phyloP scores from a whole-genome alignment of 495 filamentous ascomycete species.

The Podospora didyma region DNA sequence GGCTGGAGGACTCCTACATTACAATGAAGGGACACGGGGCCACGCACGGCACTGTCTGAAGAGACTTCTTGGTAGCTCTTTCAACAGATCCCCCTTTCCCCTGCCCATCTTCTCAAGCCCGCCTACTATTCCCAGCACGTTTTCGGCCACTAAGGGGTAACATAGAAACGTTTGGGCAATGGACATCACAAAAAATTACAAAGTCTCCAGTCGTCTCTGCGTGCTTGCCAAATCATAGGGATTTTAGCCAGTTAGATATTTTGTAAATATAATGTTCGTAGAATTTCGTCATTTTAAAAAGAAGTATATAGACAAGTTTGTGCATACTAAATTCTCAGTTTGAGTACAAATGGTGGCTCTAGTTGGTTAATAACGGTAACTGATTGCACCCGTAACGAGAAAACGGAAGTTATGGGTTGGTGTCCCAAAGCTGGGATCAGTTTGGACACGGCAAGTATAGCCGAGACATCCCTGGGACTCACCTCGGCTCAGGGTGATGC shows the following conservation, averaged over 20 bases:
- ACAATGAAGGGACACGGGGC: not conserved
- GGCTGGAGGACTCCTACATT: not conserved
- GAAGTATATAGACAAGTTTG: not conserved
- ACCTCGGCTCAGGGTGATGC: too few relatives aligned
- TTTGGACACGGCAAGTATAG: too few relatives aligned
- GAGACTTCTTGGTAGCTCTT: not conserved
- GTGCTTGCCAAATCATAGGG: not conserved
- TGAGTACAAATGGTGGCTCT: too few relatives aligned
- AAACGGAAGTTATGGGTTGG: too few relatives aligned
- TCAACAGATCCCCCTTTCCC: not conserved
- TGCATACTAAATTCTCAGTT: not conserved
- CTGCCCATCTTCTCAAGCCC: not conserved
- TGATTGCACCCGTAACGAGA: too few relatives aligned
- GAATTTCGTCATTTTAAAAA: not conserved
- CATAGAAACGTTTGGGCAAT: not conserved
- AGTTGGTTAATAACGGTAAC: too few relatives aligned
- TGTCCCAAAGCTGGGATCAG: too few relatives aligned
- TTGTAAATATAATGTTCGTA: not conserved
- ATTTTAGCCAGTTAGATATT: not conserved
- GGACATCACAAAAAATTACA: not conserved
- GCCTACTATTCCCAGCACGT: not conserved
- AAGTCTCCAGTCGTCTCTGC: not conserved
- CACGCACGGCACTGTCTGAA: not conserved
- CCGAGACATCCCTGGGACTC: too few relatives aligned
- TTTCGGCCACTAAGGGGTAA: not conserved